Evolutionary conservation across 495 filamentous ascomycete genomes (phyloP).

Genomic region (Astrothelium subdiscretum): DNA sequence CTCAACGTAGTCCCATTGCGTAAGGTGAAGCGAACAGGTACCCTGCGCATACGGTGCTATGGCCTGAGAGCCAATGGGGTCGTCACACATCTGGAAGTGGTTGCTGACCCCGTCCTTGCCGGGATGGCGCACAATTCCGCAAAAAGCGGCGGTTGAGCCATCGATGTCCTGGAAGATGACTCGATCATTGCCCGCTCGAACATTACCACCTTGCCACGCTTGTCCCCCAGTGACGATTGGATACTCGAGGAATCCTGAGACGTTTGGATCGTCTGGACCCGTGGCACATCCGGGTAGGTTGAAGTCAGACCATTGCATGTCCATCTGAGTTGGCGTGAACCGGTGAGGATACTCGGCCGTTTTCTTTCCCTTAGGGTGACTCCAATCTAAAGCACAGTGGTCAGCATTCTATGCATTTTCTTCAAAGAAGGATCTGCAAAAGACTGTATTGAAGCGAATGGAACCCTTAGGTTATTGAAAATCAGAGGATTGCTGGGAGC

Average conservation of each 20-base stretch:
- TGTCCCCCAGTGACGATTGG: not conserved
- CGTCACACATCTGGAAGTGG: not conserved
- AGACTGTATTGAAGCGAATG: too few relatives aligned
- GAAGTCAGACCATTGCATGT: not conserved
- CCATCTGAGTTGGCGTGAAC: not conserved
- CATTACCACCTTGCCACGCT: not conserved
- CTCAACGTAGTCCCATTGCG: not conserved
- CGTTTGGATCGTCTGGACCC: not conserved
- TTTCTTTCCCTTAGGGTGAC: not conserved
- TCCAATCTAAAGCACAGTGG: not conserved
- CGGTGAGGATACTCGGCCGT: not conserved
- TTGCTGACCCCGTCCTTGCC: not conserved
- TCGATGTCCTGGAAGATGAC: not conserved
- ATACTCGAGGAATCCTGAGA: not conserved
- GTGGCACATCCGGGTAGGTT: not conserved
- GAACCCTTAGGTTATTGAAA: too few relatives aligned
- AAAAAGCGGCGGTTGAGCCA: not conserved
- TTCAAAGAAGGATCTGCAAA: not conserved
- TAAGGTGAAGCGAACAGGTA: not conserved
- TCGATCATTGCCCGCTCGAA: not conserved
- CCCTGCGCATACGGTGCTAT: not conserved
- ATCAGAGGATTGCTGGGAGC: too few relatives aligned
- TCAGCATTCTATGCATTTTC: not conserved
- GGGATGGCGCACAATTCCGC: not conserved
- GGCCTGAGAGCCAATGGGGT: not conserved